Evolutionary conservation across 2,329 filamentous ascomycete genomes (phyloP).

Genomic region (Neocatenulostroma microsporum): DNA sequence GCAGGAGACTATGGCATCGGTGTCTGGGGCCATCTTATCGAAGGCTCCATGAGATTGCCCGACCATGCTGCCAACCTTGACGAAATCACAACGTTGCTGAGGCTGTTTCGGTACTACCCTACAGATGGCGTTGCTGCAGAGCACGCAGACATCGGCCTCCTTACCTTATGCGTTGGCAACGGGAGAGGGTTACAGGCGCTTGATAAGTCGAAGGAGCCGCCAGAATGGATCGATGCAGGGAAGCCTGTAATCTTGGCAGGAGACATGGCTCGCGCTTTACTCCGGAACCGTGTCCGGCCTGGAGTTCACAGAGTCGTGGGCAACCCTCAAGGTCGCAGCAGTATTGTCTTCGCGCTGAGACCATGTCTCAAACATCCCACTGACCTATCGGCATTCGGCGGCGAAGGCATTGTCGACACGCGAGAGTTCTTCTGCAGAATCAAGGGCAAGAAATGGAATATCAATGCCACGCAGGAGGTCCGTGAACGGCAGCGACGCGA

Average conservation of each 20-base stretch:
- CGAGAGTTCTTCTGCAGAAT: constrained; percentile 17
- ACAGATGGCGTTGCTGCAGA: constrained; percentile 15
- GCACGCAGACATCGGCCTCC: constrained; percentile 24
- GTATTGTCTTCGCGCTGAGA: constrained; percentile 22
- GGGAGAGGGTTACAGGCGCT: constrained; percentile 20
- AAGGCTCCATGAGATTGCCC: constrained; percentile 13
- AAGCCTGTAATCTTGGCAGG: constrained; percentile 19
- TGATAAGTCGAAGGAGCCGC: constrained; percentile 7
- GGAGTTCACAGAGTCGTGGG: constrained; percentile 22
- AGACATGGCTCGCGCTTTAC: constrained; percentile 17
- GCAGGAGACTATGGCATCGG: constrained; percentile 13
- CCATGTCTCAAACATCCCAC: constrained; percentile 17
- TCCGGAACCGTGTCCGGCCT: constrained; percentile 13
- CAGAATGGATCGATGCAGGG: constrained; percentile 15
- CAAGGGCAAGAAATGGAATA: constrained; percentile 15
- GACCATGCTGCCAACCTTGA: constrained; percentile 2
- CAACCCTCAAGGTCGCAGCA: constrained; percentile 19
- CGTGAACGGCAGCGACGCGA: constrained; percentile 6
- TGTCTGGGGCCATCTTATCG: constrained; percentile 21
- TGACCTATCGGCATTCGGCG: constrained; percentile 20
- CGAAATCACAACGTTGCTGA: constrained; percentile 10
- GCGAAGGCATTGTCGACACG: constrained; percentile 14
- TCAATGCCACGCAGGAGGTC: constrained; percentile 11
- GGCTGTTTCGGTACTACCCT: constrained; percentile 25
- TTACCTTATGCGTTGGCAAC: constrained; percentile 24